Evolutionary conservation across 257 asterid genomes (phyloP), one percentile per base, ranked within the genome.

Genomic region (Asclepias syriaca): DNA sequence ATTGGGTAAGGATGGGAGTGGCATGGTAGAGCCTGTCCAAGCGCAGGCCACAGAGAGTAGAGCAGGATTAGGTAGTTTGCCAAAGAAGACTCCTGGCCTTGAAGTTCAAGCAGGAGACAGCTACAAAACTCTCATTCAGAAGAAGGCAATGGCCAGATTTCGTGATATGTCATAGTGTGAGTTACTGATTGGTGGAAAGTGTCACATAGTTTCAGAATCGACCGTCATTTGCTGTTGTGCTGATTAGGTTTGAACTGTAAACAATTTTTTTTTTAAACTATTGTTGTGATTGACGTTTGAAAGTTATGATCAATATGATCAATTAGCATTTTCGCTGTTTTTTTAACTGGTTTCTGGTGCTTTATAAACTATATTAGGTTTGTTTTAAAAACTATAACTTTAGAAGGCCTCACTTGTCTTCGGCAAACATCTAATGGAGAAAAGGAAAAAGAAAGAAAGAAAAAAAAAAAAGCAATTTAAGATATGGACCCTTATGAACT

Each of bases 61-160:
- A 84, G 97, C 97, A 0, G 99, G 99, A 40, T 85, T 95, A 3
- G 99, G 99, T 65, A 86, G 81, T 82, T 97, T 87, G 60, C 91
- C 95, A 8, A 92, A 90, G 88, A 94, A 89, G 83, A 85, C 81
- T 51, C 96, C 95, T 5, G 75, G 69, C 79, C 92, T 95, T 51
- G 98, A 92, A 82, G 98, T 90, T 76, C 98, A 90, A 81, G 89
- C 98, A 0, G 99, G 99, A 65, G 99, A 95, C 77, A 95, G 97
- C 87, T 92, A 95, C 85, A 88, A 77, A 87, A 93, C 96, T 21
- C 95, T 95, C 71, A 92, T 95, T 73, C 99, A 95, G 80, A 92
- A 95, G 87, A 92, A 92, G 84, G 99, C 99, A 34, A 95, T 95
- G 67, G 98, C 98, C 50, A 87, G 98, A 57, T 95, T 95, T 81